Percentiles rank a stretch among this genome's conserved stretches.
These are phyloP conservation scores for Sindora glabra DNA, from an alignment of 306 rosid species.

Conservation along the genomic window DNA sequence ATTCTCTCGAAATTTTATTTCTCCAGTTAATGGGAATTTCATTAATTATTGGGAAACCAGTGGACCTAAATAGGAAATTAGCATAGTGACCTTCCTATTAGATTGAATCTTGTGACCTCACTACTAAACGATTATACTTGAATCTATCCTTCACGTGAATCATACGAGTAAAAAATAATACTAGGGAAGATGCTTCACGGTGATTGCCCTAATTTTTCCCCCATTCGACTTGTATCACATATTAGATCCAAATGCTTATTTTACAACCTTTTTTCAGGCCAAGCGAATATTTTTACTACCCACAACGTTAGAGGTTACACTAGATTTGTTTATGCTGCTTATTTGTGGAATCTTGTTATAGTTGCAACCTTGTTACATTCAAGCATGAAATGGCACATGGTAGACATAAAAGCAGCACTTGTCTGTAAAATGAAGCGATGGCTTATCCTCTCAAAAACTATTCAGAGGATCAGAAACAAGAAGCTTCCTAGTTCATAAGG, in stretches of 20 bases:
- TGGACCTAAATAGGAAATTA: too few relatives aligned
- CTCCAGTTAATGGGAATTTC: too few relatives aligned
- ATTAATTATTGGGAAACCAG: too few relatives aligned
- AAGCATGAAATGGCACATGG: neutral
- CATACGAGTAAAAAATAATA: slow-evolving; percentile 15
- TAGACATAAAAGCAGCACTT: neutral
- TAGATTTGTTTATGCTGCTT: slow-evolving; percentile 4
- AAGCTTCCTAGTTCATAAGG: neutral
- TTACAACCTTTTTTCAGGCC: too few relatives aligned
- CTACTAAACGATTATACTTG: neutral
- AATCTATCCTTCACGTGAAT: slow-evolving; percentile 4
- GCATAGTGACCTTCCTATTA: too few relatives aligned
- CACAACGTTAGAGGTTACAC: too few relatives aligned
- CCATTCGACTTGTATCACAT: slow-evolving; percentile 1
- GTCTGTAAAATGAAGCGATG: neutral
- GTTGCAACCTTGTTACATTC: slow-evolving; percentile 4
- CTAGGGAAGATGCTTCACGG: slow-evolving; percentile 27
- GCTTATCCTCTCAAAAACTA: neutral
- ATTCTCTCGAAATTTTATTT: too few relatives aligned
- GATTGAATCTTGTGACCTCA: too few relatives aligned
- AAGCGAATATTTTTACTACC: too few relatives aligned
- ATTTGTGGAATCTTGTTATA: slow-evolving; percentile 12
- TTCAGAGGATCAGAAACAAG: neutral
- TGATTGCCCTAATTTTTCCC: slow-evolving; percentile 11
- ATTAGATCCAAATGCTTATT: neutral